These are phyloP conservation scores for Pythium biforme DNA, from an alignment of 352 stramenopile species.

Conservation along the genomic window DNA sequence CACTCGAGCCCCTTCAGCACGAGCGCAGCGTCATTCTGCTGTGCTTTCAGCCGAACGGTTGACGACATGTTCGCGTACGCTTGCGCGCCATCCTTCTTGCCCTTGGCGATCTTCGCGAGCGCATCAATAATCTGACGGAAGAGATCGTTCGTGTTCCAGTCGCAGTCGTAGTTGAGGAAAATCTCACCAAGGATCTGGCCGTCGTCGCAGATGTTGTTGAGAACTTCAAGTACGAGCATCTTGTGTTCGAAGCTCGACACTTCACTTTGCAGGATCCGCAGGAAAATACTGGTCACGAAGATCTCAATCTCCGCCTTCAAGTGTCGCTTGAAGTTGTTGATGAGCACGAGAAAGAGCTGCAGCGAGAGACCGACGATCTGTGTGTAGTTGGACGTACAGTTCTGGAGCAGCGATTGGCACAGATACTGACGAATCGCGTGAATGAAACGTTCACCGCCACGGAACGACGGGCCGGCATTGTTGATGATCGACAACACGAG, in stretches of 20 bases:
- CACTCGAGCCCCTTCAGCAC: slow-evolving; percentile 91
- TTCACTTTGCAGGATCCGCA: slow-evolving; percentile 95
- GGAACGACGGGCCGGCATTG: slow-evolving; percentile 94
- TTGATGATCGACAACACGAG: slow-evolving; percentile 97
- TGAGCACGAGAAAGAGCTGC: slow-evolving; percentile 97
- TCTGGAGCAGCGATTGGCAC: slow-evolving; percentile 97
- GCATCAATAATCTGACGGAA: slow-evolving; percentile 98
- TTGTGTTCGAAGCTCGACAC: slow-evolving; percentile 99
- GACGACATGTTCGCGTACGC: slow-evolving; percentile 65
- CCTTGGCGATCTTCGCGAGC: slow-evolving; percentile 95
- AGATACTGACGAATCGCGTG: slow-evolving; percentile 97
- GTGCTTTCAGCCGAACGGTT: slow-evolving; percentile 56
- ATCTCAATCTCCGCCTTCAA: slow-evolving; percentile 98
- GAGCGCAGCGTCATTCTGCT: slow-evolving; percentile 72
- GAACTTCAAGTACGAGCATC: slow-evolving; percentile 95
- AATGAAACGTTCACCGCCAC: slow-evolving; percentile 94
- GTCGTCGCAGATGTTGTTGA: slow-evolving; percentile 95
- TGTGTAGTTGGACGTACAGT: slow-evolving; percentile 97
- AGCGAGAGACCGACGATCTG: slow-evolving; percentile 96
- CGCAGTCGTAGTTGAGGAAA: slow-evolving; percentile 99
- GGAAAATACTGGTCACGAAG: slow-evolving; percentile 99
- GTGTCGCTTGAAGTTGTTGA: slow-evolving; percentile 93
- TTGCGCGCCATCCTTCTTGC: slow-evolving; percentile 58
- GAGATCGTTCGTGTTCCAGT: slow-evolving; percentile 96
- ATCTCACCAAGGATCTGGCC: slow-evolving; percentile 95